Conservation (phyloP, 257 asterid species). For the Nicotiana attenuata region DNA sequence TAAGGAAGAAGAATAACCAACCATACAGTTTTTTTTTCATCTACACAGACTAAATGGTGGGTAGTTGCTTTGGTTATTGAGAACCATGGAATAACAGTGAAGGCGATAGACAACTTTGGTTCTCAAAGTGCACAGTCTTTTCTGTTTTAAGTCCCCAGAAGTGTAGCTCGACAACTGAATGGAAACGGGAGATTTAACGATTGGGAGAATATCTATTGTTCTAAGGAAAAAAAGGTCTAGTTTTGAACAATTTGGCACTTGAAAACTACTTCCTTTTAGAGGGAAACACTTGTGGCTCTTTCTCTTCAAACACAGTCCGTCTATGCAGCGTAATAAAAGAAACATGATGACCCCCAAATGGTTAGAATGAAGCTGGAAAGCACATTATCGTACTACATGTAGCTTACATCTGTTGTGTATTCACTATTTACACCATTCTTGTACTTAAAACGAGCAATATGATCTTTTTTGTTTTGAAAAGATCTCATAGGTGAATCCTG, state of each 20-base stretch:
- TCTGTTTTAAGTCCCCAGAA: neutral
- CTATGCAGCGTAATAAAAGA: neutral
- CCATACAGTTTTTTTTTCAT: neutral
- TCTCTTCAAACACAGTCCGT: neutral
- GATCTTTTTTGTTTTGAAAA: neutral
- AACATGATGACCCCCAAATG: neutral
- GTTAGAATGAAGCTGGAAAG: neutral
- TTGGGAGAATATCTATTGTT: neutral
- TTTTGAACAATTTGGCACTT: neutral
- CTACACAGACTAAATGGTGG: neutral
- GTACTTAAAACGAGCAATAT: neutral
- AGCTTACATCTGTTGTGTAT: neutral
- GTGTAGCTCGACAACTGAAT: neutral
- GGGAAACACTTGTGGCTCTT: neutral
- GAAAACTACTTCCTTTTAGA: neutral
- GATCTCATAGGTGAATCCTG: neutral
- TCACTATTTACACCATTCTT: neutral
- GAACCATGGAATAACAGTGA: neutral
- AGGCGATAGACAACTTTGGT: neutral
- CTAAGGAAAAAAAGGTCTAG: neutral
- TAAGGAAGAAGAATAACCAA: neutral
- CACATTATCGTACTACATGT: neutral
- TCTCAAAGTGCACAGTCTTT: neutral
- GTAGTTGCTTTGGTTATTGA: neutral
- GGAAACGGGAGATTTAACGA: neutral